Conservation (phyloP, 805 yeast genomes). For the Hanseniaspora mollemarum region DNA sequence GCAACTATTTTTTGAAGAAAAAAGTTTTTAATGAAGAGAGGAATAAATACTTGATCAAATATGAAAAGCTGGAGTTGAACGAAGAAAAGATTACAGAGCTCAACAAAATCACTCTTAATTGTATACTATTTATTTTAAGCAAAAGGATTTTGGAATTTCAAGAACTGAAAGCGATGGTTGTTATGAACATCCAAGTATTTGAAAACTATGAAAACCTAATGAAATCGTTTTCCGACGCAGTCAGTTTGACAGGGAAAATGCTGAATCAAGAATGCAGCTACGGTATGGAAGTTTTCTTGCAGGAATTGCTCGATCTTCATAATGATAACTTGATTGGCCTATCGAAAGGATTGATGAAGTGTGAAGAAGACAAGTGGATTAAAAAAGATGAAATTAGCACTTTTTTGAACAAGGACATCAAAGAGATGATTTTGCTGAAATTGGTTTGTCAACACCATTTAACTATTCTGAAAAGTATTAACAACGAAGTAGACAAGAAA, state of each 20-base stretch:
- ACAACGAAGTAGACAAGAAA: neutral
- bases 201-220: constrained; percentile 12
- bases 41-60: neutral
- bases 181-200: constrained; percentile 9
- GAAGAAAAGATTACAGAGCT: constrained; percentile 3
- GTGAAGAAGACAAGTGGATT: constrained; percentile 34
- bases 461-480: constrained; percentile 37
- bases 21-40: neutral
- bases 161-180: constrained; percentile 7
- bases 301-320: constrained; percentile 58
- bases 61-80: neutral
- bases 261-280: neutral
- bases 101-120: constrained; percentile 4
- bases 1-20: constrained; percentile 6
- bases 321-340: constrained; percentile 72
- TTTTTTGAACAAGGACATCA: constrained; percentile 64
- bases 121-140: constrained; percentile 5
- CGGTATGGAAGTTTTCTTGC: constrained; percentile 31
- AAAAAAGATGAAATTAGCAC: constrained; percentile 40
- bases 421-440: constrained; percentile 78
- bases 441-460: constrained; percentile 78
- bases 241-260: constrained; percentile 6
- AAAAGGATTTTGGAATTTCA: constrained; percentile 12
- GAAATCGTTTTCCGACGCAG: constrained; percentile 1
- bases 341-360: constrained; percentile 73